Evolutionary conservation across 2,329 filamentous ascomycete genomes (phyloP).

Genomic region (Neocatenulostroma microsporum): DNA sequence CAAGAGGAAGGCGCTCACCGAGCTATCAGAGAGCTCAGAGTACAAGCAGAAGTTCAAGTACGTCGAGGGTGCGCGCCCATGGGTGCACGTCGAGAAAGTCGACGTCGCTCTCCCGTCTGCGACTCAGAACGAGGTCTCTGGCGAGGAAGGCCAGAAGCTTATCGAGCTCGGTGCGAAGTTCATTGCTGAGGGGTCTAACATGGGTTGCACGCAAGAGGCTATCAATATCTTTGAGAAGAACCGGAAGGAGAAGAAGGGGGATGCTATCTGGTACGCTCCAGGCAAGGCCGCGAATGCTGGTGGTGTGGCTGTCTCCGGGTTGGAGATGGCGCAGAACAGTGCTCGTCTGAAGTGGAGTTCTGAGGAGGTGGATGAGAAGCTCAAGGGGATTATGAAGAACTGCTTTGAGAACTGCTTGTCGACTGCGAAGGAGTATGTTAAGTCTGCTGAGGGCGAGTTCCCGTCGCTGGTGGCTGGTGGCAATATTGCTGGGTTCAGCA

Average conservation of each 20-base stretch:
- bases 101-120: constrained; percentile 89
- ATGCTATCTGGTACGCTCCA: constrained; percentile 78
- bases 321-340: constrained; percentile 99
- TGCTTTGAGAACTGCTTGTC: constrained; percentile 84
- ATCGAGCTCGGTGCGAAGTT: constrained; percentile 69
- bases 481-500: constrained; percentile 97
- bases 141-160: constrained; percentile 78
- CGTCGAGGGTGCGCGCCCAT: constrained; percentile 78
- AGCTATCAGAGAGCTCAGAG: constrained; percentile 52
- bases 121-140: constrained; percentile 94
- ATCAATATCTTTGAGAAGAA: constrained; percentile 85
- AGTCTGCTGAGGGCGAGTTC: constrained; percentile 69
- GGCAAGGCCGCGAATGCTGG: constrained; percentile 94
- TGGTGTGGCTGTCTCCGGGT: constrained; percentile 91
- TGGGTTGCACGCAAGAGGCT: constrained; percentile 94
- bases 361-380: constrained; percentile 84
- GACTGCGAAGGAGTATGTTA: constrained; percentile 84
- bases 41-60: constrained; percentile 68
- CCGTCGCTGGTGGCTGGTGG: constrained; percentile 85
- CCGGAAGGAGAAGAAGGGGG: constrained; percentile 60
- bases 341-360: constrained; percentile 74
- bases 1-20: constrained; percentile 71
- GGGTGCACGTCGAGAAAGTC: constrained; percentile 81
- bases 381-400: constrained; percentile 90
- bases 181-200: constrained; percentile 96